Percentiles rank a stretch among this genome's conserved stretches.
Evolutionary conservation across 2,329 filamentous ascomycete genomes (phyloP).

Genomic region (Pseudogymnoascus sp.): DNA sequence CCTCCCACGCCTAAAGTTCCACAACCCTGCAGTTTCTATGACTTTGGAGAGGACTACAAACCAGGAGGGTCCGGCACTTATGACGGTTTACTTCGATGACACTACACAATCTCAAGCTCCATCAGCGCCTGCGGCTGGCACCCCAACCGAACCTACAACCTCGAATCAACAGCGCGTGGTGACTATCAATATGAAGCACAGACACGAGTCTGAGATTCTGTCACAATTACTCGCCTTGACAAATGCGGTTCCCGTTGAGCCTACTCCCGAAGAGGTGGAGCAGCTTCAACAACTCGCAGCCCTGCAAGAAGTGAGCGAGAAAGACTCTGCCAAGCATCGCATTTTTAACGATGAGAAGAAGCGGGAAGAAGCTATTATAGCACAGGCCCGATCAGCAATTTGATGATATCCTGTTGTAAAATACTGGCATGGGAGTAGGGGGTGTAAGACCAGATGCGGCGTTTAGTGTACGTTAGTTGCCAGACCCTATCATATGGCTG

Average conservation of each 20-base stretch:
- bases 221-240: constrained; percentile 53
- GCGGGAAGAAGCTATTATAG: constrained; percentile 52
- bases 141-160: constrained; percentile 30
- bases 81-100: constrained; percentile 56
- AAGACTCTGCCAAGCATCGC: constrained; percentile 46
- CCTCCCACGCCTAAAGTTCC: constrained; percentile 83
- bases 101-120: constrained; percentile 39
- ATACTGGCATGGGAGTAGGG: constrained; percentile 1
- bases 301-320: constrained; percentile 39
- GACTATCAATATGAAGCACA: constrained; percentile 54
- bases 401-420: constrained; percentile 7
- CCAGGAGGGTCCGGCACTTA: constrained; percentile 46
- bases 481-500: constrained; percentile 2
- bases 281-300: constrained; percentile 51
- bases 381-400: constrained; percentile 38
- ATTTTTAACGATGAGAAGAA: constrained; percentile 48
- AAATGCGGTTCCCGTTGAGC: constrained; percentile 46
- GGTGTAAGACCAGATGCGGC: constrained; percentile 1
- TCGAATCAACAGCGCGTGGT: constrained; percentile 35
- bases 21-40: constrained; percentile 82
- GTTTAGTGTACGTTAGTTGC: constrained; percentile 8
- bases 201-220: constrained; percentile 54
- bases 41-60: constrained; percentile 62
- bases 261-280: constrained; percentile 50
- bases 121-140: constrained; percentile 25